A percentile compares a stretch with the other conserved stretches of the same genome.
phyloP scores from a whole-genome alignment of 257 asterid species.

The Solanum verrucosum region DNA sequence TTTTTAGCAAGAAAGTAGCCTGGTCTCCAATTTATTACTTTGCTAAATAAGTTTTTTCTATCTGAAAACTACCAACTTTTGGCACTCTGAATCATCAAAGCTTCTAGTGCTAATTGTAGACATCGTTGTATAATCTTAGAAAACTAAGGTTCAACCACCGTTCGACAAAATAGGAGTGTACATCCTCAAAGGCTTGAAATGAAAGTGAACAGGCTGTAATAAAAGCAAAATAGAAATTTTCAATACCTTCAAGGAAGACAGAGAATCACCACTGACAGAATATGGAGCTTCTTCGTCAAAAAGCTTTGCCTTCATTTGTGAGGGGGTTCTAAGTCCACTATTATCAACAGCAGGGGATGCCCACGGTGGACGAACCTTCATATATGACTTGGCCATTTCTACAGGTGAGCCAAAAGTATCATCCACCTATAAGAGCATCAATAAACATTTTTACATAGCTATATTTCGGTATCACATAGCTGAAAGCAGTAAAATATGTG shows the following conservation, averaged over 20 bases:
- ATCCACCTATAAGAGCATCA: constrained; percentile 36
- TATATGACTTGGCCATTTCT: constrained; percentile 68
- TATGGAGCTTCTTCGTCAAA: constrained; percentile 34
- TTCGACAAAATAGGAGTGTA: neutral
- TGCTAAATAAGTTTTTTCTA: neutral
- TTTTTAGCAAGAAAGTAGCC: neutral
- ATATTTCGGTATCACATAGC: neutral
- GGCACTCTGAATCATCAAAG: neutral
- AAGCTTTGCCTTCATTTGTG: constrained; percentile 30
- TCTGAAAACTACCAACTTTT: neutral
- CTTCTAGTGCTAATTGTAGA: neutral
- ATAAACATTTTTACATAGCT: neutral
- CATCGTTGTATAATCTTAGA: neutral
- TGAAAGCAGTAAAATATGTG: neutral
- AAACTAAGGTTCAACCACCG: neutral
- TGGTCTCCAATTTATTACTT: neutral
- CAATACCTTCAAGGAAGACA: constrained; percentile 54
- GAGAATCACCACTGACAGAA: constrained; percentile 36
- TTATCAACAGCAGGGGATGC: constrained; percentile 40
- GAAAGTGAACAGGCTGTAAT: neutral
- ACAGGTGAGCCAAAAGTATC: constrained; percentile 57
- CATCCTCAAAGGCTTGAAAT: neutral
- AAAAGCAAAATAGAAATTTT: neutral
- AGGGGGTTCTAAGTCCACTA: constrained; percentile 45
- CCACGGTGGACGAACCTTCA: constrained; percentile 74